Evolutionary conservation across 495 filamentous ascomycete genomes (phyloP), one percentile per base, ranked within the genome.

Genomic region (Darksidea phi): DNA sequence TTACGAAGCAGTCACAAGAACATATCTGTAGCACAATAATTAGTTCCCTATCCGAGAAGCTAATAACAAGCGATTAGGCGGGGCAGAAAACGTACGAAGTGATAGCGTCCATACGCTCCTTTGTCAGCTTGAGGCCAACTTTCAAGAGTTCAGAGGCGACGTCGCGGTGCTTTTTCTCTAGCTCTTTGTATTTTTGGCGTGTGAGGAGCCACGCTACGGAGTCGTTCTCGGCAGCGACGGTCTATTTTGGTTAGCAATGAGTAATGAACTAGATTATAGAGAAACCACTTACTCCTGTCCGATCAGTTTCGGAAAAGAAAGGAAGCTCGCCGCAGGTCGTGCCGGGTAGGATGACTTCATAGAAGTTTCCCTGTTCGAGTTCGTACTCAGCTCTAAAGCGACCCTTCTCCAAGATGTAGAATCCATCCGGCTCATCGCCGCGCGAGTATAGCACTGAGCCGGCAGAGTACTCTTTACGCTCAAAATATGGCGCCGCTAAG

Each of bases 251-350:
- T 32, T 32, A 32, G 28, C 10, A n/a, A 32, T 32, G 28, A 4
- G 28, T 10, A 10, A 32, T 32, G 3, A 10, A 3, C 28, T 4
- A 32, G 28, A 3, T 3, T 4, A 4, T 32, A 10, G 4, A 32
- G 28, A 32, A 10, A 32, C 28, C 28, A 32, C 28, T 32, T 32
- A 32, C 28, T 17, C 90, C 90, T 6, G 91, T 97, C 37, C 94
- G 81, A 25, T 83, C 80, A 0, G 91, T 96, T 67, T 90, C 88
- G 15, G 86, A 88, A 74, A 98, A 98, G 77, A 98, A 98, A 0
- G 94, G 94, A 53, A 97, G 74, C 74, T 98, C 94, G 24, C 94
- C 94, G 69, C 93, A 97, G 10, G 94, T 96, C 23, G 93, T 91
- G 21, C 94, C 94, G 7, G 91, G 90, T 1, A 97, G 88, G 42